Conservation (phyloP, 2,329 filamentous ascomycete species). For the Epichloe scottii region DNA sequence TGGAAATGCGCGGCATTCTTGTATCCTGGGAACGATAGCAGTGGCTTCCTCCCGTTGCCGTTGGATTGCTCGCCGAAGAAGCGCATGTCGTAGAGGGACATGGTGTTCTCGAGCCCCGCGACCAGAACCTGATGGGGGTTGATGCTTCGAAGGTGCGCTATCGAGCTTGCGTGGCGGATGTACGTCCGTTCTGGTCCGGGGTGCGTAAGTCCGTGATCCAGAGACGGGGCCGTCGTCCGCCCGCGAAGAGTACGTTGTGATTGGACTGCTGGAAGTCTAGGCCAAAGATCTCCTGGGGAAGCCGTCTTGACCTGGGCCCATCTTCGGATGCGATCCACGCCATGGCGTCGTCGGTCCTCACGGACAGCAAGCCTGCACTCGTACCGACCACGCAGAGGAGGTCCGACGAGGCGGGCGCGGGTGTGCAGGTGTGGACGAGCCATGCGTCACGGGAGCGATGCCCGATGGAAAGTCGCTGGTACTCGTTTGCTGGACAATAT, state of each 20-base stretch:
- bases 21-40: slow-evolving; percentile 38
- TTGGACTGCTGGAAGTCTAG: slow-evolving; percentile 34
- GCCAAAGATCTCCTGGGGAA: slow-evolving; percentile 30
- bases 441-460: slow-evolving; percentile 16
- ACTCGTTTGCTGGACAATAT: slow-evolving; percentile 16
- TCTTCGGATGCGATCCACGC: slow-evolving; percentile 20
- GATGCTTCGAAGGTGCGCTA: slow-evolving; percentile 38
- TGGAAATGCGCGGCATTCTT: slow-evolving; percentile 34
- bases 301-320: slow-evolving; percentile 4
- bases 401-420: slow-evolving; percentile 27
- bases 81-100: slow-evolving; percentile 46
- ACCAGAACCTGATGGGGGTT: slow-evolving; percentile 38
- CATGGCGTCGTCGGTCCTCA: slow-evolving; percentile 20
- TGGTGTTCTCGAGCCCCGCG: slow-evolving; percentile 34
- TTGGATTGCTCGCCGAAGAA: slow-evolving; percentile 17
- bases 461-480: slow-evolving; percentile 19
- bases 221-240: slow-evolving; percentile 35
- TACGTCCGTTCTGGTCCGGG: slow-evolving; percentile 21
- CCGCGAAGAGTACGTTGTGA: slow-evolving; percentile 35
- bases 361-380: slow-evolving; percentile 30
- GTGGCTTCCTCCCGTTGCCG: slow-evolving; percentile 18
- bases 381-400: slow-evolving; percentile 36
- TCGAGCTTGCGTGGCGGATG: slow-evolving; percentile 24
- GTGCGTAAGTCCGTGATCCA: slow-evolving; percentile 33
- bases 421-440: slow-evolving; percentile 27